Evolutionary conservation across 176 grass and related monocot genomes (phyloP).

Genomic region (Juncus effusus): DNA sequence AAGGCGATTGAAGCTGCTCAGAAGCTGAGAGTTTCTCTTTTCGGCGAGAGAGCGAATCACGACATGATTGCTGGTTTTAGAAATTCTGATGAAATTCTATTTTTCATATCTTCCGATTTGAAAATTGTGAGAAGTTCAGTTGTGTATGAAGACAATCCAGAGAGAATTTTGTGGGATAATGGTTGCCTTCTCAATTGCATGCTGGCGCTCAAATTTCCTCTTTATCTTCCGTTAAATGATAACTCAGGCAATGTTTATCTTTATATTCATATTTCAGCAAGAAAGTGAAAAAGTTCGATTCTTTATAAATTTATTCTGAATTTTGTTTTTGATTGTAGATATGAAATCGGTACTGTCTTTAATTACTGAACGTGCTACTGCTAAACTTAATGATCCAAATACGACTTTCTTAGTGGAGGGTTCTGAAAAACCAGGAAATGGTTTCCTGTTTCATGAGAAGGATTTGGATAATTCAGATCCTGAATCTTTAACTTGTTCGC

Average conservation of each 20-base stretch:
- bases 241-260: conserved; percentile 39
- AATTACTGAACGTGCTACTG: conserved; percentile 42
- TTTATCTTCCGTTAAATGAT: conserved; percentile 49
- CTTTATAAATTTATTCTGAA: conserved; percentile 20
- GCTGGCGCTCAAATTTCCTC: conserved; percentile 58
- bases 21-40: conserved; percentile 50
- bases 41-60: conserved; percentile 40
- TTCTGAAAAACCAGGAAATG: conserved; percentile 34
- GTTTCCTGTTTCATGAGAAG: conserved; percentile 47
- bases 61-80: conserved; percentile 45
- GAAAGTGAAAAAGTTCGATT: background rate
- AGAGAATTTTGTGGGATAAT: conserved; percentile 67
- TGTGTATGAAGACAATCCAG: conserved; percentile 64
- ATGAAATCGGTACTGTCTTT: conserved; percentile 43
- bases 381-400: conserved; percentile 61
- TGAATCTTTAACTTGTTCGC: conserved; percentile 53
- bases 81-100: conserved; percentile 46
- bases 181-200: conserved; percentile 69
- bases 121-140: conserved; percentile 37
- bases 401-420: conserved; percentile 66
- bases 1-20: conserved; percentile 43
- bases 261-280: background rate
- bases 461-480: conserved; percentile 34
- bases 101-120: conserved; percentile 35
- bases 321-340: conserved; percentile 37